Percentiles rank a stretch among this genome's conserved stretches.
Conservation (phyloP, 805 yeast genomes). For the Ogataea zsoltii region DNA sequence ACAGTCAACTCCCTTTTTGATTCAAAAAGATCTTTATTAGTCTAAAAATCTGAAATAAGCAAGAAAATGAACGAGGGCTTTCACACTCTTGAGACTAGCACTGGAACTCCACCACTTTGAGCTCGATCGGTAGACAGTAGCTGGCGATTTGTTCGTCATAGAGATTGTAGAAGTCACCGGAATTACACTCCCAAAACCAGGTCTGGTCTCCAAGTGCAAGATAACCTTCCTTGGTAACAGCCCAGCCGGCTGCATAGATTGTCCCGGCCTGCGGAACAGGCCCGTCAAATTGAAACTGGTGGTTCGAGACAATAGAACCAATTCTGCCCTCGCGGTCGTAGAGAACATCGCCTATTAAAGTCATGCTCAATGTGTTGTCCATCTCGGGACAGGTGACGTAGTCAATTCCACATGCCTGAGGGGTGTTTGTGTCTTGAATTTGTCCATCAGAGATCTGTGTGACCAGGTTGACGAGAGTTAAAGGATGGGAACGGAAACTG, state of each 20-base stretch:
- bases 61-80: no score
- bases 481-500: neutral
- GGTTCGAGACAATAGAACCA: conserved; percentile 4
- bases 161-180: conserved; percentile 2
- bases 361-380: conserved; percentile 2
- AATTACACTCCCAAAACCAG: neutral
- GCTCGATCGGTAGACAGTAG: conserved; percentile 2
- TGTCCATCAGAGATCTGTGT: conserved; percentile 2
- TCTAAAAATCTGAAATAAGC: no score
- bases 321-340: conserved; percentile 3
- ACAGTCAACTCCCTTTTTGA: no score
- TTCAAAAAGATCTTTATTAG: no score
- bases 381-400: conserved; percentile 3
- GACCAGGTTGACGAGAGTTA: conserved; percentile 1
- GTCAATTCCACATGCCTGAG: neutral
- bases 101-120: conserved; percentile 4
- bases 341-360: neutral
- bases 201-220: conserved; percentile 3
- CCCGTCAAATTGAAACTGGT: conserved; percentile 4
- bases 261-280: conserved; percentile 5
- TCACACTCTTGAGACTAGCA: neutral
- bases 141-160: neutral
- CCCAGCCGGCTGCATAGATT: conserved; percentile 3
- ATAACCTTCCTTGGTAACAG: conserved; percentile 3
- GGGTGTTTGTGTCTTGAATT: conserved; percentile 1